These are phyloP conservation scores for Eutypa lata DNA, from an alignment of 2,329 filamentous ascomycete species.

Conservation along the genomic window DNA sequence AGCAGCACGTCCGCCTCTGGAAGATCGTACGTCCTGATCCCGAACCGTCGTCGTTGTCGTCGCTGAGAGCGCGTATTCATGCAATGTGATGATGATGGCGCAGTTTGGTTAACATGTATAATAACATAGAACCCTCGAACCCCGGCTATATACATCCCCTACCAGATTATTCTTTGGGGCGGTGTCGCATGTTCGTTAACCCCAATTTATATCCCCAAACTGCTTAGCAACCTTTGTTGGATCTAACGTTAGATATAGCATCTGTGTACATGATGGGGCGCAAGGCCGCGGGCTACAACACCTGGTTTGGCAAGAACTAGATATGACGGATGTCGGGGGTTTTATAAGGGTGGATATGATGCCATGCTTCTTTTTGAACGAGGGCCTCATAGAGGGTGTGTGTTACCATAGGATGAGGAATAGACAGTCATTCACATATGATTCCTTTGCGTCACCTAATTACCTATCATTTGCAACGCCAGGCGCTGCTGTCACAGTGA, in stretches of 20 bases:
- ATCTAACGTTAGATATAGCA: conserved; percentile 34
- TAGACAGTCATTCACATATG: conserved; percentile 18
- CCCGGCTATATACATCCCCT: conserved; percentile 64
- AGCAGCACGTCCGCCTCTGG: conserved; percentile 68
- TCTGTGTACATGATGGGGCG: conserved; percentile 71
- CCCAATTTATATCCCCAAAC: not conserved
- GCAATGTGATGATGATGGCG: conserved; percentile 15
- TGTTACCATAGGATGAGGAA: conserved; percentile 17
- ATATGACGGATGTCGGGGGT: not conserved
- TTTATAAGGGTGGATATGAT: conserved; percentile 4
- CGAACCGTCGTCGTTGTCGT: no score
- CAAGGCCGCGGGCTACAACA: conserved; percentile 75
- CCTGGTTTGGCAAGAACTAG: conserved; percentile 64
- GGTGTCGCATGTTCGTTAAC: conserved; percentile 56
- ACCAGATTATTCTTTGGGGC: conserved; percentile 63
- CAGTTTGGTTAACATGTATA: not conserved
- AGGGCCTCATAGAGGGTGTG: conserved; percentile 1
- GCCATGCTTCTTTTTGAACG: conserved; percentile 10
- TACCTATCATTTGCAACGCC: not conserved
- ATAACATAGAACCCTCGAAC: conserved; percentile 58
- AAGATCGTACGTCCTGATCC: conserved; percentile 61
- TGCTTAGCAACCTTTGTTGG: conserved; percentile 6
- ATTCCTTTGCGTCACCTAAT: conserved; percentile 2
- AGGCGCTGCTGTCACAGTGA: not conserved
- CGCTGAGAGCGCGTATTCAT: conserved; percentile 12